Conservation (phyloP, 225 moss, liverwort and hornwort species). For the Bryoerythrophyllum caledonicum region DNA sequence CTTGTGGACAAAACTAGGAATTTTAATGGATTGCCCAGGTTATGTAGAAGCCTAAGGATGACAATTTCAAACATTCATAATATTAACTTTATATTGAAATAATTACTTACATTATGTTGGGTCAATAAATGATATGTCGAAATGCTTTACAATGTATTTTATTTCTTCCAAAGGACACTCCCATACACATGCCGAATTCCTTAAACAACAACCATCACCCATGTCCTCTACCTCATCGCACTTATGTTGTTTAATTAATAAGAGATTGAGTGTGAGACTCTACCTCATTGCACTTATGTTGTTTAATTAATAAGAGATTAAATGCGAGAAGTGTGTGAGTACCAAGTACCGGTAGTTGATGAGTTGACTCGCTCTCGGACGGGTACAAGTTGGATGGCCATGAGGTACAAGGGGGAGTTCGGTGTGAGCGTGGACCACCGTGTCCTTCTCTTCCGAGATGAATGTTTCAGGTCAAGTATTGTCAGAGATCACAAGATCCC, state of each 20-base stretch:
- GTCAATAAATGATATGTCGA: no score
- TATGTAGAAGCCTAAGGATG: no score
- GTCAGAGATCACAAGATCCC: slow-evolving; percentile 2
- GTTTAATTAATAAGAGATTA: not conserved
- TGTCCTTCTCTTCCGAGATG: not conserved
- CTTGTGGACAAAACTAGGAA: no score
- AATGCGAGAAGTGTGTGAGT: not conserved
- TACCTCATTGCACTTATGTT: not conserved
- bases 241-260: not conserved
- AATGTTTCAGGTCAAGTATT: not conserved
- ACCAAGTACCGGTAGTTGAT: not conserved
- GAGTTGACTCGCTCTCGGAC: not conserved
- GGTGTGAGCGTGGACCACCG: not conserved
- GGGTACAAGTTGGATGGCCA: not conserved
- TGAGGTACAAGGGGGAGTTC: not conserved
- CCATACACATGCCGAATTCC: no score
- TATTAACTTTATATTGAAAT: no score
- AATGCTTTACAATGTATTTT: no score
- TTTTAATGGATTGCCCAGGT: no score
- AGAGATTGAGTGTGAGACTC: not conserved
- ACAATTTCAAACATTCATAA: no score
- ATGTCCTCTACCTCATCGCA: no score
- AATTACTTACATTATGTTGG: no score
- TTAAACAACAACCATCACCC: no score
- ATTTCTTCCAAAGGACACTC: no score